These are phyloP conservation scores for Aegilops speltoides DNA, from an alignment of 176 grass and related monocot genomes.

Conservation along the genomic window DNA sequence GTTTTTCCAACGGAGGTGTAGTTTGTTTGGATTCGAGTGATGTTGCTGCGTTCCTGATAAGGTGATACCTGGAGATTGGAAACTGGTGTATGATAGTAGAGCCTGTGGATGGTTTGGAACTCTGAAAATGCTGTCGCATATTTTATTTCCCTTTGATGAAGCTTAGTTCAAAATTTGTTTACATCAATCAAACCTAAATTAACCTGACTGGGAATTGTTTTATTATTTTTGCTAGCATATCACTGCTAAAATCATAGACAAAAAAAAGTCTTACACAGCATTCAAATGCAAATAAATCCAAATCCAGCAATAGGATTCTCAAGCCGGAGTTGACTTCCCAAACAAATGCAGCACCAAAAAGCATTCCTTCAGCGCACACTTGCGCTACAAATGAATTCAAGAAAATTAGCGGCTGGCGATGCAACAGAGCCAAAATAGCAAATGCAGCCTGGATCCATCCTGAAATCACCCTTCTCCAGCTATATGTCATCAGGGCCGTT, in stretches of 20 bases:
- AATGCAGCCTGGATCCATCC: not conserved
- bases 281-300: not conserved
- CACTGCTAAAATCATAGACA: not conserved
- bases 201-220: not conserved
- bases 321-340: not conserved
- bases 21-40: not conserved
- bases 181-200: not conserved
- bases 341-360: not conserved
- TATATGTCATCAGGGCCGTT: slow-evolving; percentile 73
- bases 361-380: not conserved
- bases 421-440: not conserved
- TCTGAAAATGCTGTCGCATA: not conserved
- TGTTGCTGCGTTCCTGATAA: not conserved
- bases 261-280: not conserved
- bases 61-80: not conserved
- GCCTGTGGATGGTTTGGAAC: not conserved
- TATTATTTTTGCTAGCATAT: not conserved
- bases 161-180: not conserved
- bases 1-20: not conserved
- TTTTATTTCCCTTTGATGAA: not conserved
- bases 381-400: not conserved
- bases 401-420: not conserved
- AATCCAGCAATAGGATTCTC: not conserved
- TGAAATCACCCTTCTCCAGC: not conserved
- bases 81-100: not conserved